These are phyloP conservation scores for Heliosperma pusillum DNA, from an alignment of 148 eudicot species.

Conservation along the genomic window DNA sequence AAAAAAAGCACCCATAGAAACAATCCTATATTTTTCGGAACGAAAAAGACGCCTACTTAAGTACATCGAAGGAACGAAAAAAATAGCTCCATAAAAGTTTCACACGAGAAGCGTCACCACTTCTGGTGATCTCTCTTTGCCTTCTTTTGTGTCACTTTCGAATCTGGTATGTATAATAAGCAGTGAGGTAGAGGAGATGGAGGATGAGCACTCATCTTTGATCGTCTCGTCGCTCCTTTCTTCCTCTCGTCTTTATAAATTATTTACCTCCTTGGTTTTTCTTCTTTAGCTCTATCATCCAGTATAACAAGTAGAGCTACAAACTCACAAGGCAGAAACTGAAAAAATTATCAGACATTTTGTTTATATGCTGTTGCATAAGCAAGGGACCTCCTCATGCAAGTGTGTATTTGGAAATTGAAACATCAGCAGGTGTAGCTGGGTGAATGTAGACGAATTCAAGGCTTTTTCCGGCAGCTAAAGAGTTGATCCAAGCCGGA, in stretches of 20 bases:
- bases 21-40: no score
- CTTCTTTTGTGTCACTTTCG: constrained; percentile 15
- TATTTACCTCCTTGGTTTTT: constrained; percentile 34
- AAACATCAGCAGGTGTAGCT: constrained; percentile 52
- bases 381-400: constrained; percentile 29
- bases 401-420: constrained; percentile 65
- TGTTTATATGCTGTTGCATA: constrained; percentile 45
- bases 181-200: constrained; percentile 57
- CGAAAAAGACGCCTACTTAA: neutral
- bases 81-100: constrained; percentile 22
- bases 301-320: constrained; percentile 22
- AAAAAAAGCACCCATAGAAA: constrained; percentile 18
- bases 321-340: neutral
- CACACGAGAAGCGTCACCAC: constrained; percentile 20
- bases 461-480: constrained; percentile 73
- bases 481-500: constrained; percentile 67
- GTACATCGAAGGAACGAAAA: constrained; percentile 16
- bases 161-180: constrained; percentile 29
- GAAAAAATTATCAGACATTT: neutral
- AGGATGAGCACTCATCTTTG: constrained; percentile 86
- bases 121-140: constrained; percentile 9
- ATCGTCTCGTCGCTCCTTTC: constrained; percentile 95
- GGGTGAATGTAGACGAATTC: constrained; percentile 88
- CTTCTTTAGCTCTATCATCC: constrained; percentile 26
- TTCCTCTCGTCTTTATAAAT: constrained; percentile 43